Conservation (phyloP, 1,284 basidiomycete species). For the Pseudozyma hubeiensis region DNA sequence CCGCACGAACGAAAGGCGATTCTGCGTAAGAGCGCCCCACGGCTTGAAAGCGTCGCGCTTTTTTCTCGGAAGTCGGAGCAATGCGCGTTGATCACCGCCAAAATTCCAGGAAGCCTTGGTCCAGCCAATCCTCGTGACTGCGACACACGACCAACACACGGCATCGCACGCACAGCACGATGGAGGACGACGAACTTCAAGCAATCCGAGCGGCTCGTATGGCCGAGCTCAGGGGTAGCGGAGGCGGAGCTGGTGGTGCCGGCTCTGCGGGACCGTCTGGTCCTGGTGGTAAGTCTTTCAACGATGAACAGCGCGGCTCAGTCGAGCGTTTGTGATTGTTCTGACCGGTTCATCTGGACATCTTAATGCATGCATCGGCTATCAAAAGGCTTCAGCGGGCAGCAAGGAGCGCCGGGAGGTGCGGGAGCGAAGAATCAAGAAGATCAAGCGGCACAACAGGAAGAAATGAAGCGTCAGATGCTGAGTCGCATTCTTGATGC, state of each 20-base stretch:
- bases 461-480: slow-evolving; percentile 74
- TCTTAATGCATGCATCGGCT: background rate
- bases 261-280: slow-evolving; percentile 22
- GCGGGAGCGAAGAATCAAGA: slow-evolving; percentile 68
- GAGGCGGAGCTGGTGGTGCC: slow-evolving; percentile 25
- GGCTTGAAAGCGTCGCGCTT: background rate
- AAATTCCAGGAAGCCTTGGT: slow-evolving; percentile 3
- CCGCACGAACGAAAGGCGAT: too few species aligned
- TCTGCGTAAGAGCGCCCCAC: too few species aligned
- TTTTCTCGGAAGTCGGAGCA: slow-evolving; percentile 8
- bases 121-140: background rate
- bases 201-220: slow-evolving; percentile 67
- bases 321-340: too few species aligned
- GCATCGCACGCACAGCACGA: slow-evolving; percentile 20
- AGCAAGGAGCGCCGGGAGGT: slow-evolving; percentile 57
- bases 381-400: slow-evolving; percentile 17
- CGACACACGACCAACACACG: slow-evolving; percentile 9
- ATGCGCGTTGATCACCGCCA: slow-evolving; percentile 3
- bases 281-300: slow-evolving; percentile 20
- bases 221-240: slow-evolving; percentile 58
- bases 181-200: slow-evolving; percentile 68
- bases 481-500: slow-evolving; percentile 88
- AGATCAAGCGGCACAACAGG: slow-evolving; percentile 67
- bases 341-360: background rate
- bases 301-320: background rate